Conservation (phyloP, 352 stramenopile species). For the Pythium rishiriense region DNA sequence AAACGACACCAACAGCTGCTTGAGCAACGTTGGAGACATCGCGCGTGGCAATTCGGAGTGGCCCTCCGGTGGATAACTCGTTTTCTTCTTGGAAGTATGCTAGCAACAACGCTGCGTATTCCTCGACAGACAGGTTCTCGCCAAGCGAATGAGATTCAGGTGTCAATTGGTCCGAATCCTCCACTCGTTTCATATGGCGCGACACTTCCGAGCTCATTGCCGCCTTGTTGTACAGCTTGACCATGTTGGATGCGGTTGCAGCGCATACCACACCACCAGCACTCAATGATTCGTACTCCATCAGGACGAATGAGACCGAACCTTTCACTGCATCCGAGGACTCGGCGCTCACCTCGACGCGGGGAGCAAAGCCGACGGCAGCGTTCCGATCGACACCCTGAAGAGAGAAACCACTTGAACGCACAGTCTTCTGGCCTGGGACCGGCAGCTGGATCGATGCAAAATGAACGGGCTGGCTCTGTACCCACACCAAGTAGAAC, state of each 20-base stretch:
- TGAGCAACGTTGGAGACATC: conserved; percentile 56
- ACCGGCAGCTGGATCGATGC: conserved; percentile 61
- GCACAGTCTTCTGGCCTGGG: conserved; percentile 48
- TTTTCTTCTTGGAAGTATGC: conserved; percentile 58
- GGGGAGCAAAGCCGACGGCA: conserved; percentile 55
- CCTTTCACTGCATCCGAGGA: conserved; percentile 53
- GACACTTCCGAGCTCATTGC: background rate
- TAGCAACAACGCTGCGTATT: conserved; percentile 56
- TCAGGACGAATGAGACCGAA: conserved; percentile 71
- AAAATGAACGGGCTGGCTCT: conserved; percentile 59
- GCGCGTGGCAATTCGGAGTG: conserved; percentile 42
- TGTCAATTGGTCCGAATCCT: conserved; percentile 41
- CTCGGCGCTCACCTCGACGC: conserved; percentile 51
- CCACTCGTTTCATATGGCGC: conserved; percentile 32
- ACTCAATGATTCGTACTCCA: conserved; percentile 39
- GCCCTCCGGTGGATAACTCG: conserved; percentile 3
- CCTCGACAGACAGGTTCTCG: conserved; percentile 43
- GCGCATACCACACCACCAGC: conserved; percentile 48
- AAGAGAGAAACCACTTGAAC: conserved; percentile 59
- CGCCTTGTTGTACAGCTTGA: conserved; percentile 42
- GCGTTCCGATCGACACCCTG: conserved; percentile 55
- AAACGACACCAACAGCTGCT: conserved; percentile 55
- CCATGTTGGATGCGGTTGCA: conserved; percentile 70
- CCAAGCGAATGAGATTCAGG: conserved; percentile 34
- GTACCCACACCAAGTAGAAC: conserved; percentile 73